These are phyloP conservation scores for Hypericum perforatum DNA, from an alignment of 345 rosid genomes.

Conservation along the genomic window DNA sequence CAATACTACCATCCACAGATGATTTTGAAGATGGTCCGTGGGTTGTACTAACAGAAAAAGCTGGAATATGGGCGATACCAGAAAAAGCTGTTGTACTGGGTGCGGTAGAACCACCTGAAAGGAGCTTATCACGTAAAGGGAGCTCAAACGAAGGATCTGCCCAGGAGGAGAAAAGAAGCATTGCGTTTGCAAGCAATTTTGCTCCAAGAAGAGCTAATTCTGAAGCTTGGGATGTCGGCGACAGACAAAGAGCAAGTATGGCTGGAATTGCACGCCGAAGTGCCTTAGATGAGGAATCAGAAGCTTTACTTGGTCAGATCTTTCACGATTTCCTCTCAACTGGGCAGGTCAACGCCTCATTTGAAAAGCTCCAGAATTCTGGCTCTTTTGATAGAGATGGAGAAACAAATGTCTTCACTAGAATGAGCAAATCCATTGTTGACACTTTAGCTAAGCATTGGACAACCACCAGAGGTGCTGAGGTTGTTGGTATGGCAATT, in stretches of 20 bases:
- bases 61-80: slow-evolving; percentile 97
- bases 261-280: slow-evolving; percentile 49
- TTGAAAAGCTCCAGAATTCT: slow-evolving; percentile 55
- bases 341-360: slow-evolving; percentile 52
- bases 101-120: slow-evolving; percentile 92
- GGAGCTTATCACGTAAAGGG: slow-evolving; percentile 80
- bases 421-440: slow-evolving; percentile 73
- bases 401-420: slow-evolving; percentile 69
- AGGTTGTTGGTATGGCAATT: slow-evolving; percentile 66
- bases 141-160: slow-evolving; percentile 72
- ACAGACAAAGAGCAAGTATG: slow-evolving; percentile 37
- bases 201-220: slow-evolving; percentile 60
- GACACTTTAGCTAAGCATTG: slow-evolving; percentile 97
- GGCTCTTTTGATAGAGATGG: slow-evolving; percentile 93
- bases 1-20: slow-evolving; percentile 65
- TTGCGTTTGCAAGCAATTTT: slow-evolving; percentile 32
- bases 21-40: slow-evolving; percentile 79
- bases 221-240: slow-evolving; percentile 49
- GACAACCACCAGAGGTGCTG: slow-evolving; percentile 97
- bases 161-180: slow-evolving; percentile 53
- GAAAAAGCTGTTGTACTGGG: slow-evolving; percentile 77
- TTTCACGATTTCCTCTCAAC: slow-evolving; percentile 63
- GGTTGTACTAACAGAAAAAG: slow-evolving; percentile 86
- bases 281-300: slow-evolving; percentile 83
- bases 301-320: slow-evolving; percentile 72